Evolutionary conservation across 148 eudicot species (phyloP).

Genomic region (Dysphania ambrosioides): DNA sequence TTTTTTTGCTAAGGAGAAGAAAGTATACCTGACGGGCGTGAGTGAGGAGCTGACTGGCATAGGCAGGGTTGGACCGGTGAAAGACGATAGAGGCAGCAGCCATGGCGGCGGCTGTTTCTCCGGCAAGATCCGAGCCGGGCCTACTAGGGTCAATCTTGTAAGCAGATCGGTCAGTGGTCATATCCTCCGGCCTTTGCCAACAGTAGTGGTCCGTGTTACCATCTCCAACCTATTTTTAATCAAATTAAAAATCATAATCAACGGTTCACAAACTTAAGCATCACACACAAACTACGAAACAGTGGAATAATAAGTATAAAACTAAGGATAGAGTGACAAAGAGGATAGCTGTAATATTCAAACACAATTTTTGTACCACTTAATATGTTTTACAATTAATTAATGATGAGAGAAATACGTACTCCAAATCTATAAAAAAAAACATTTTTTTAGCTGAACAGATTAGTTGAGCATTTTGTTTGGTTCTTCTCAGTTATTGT

Average conservation of each 20-base stretch:
- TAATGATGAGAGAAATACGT: neutral
- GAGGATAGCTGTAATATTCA: slow-evolving; percentile 20
- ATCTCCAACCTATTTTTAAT: slow-evolving; percentile 74
- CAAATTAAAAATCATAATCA: slow-evolving; percentile 6
- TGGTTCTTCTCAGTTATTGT: slow-evolving; percentile 5
- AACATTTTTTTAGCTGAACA: no score
- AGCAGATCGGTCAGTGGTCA: slow-evolving; percentile 84
- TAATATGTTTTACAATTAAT: neutral
- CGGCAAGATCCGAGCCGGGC: slow-evolving; percentile 95
- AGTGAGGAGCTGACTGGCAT: slow-evolving; percentile 59
- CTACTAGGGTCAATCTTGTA: slow-evolving; percentile 71
- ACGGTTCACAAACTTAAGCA: slow-evolving; percentile 16
- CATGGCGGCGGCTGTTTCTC: slow-evolving; percentile 95
- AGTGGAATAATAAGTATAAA: no score
- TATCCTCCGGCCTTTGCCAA: slow-evolving; percentile 99
- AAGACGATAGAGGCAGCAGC: slow-evolving; percentile 84
- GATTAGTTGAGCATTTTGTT: neutral
- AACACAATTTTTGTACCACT: neutral
- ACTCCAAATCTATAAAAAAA: neutral
- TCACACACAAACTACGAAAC: neutral
- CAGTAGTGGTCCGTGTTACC: slow-evolving; percentile 94
- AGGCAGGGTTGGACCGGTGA: slow-evolving; percentile 58
- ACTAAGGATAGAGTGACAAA: slow-evolving; percentile 12
- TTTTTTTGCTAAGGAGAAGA: no score
- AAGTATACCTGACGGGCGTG: slow-evolving; percentile 77